These are phyloP conservation scores for Bimuria novae-zelandiae DNA, from an alignment of 2,329 filamentous ascomycete genomes.

Conservation along the genomic window DNA sequence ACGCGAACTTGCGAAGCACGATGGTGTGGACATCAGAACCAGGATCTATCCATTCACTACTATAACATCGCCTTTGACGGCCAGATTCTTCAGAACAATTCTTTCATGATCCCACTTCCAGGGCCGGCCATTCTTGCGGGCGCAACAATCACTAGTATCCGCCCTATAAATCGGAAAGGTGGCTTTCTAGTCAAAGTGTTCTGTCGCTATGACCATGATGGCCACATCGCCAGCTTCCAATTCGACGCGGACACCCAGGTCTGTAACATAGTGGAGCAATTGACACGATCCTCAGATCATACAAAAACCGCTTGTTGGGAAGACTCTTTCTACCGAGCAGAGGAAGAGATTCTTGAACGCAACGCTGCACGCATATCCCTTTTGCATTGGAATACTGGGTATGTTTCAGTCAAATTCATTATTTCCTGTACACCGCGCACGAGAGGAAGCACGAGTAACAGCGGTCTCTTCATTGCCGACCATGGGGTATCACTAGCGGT, in stretches of 20 bases:
- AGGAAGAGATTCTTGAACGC: not conserved
- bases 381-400: constrained; percentile 6
- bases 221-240: not conserved
- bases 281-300: not conserved
- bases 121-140: not conserved
- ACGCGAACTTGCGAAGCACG: not conserved
- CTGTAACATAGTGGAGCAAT: not conserved
- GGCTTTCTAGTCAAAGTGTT: constrained; percentile 9
- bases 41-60: constrained; percentile 5
- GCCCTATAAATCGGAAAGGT: constrained; percentile 10
- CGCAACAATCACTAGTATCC: not conserved
- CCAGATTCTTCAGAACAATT: constrained; percentile 2
- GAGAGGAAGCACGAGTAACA: no score
- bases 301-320: constrained; percentile 14
- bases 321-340: constrained; percentile 11
- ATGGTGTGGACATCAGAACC: not conserved
- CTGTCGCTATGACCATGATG: not conserved
- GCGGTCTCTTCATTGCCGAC: no score
- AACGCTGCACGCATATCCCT: not conserved
- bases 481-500: no score
- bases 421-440: no score
- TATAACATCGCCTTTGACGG: constrained; percentile 12
- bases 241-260: constrained; percentile 9
- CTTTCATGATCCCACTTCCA: not conserved
- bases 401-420: not conserved